Percentiles rank a stretch among this genome's conserved stretches.
phyloP scores from a whole-genome alignment of 441 rosid genomes.

The Kokia cookei region DNA sequence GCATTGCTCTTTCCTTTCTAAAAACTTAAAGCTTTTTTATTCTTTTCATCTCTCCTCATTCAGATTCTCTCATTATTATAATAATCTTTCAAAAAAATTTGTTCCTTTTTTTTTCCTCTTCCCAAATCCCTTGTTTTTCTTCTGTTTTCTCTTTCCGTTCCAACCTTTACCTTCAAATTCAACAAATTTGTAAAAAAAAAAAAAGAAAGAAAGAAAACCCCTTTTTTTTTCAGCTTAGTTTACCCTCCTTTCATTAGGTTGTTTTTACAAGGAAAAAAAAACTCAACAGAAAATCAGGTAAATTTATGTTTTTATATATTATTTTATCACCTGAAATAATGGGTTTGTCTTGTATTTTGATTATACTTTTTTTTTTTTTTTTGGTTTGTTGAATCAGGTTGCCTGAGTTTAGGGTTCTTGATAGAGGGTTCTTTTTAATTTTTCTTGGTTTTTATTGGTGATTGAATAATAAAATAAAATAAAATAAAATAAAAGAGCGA shows the following conservation, averaged over 20 bases:
- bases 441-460: constrained; percentile 2
- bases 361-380: not conserved
- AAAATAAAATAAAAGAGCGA: not conserved
- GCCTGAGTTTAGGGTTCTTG: not conserved
- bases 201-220: no score
- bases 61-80: not conserved
- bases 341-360: not conserved
- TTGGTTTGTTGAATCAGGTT: not conserved
- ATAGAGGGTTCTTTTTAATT: not conserved
- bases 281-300: not conserved
- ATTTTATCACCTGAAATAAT: not conserved
- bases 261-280: not conserved
- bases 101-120: not conserved
- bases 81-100: not conserved
- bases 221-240: not conserved
- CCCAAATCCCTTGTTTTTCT: not conserved
- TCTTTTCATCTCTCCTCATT: not conserved
- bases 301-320: not conserved
- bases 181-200: not conserved
- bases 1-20: not conserved
- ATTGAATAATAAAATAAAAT: not conserved
- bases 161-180: not conserved
- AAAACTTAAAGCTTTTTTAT: not conserved
- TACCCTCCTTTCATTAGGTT: not conserved
- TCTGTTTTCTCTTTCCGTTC: not conserved